A percentile compares a stretch with the other conserved stretches of the same genome.
Conservation (phyloP, 176 grass and related monocot species). For the Tuctoria greenei region DNA sequence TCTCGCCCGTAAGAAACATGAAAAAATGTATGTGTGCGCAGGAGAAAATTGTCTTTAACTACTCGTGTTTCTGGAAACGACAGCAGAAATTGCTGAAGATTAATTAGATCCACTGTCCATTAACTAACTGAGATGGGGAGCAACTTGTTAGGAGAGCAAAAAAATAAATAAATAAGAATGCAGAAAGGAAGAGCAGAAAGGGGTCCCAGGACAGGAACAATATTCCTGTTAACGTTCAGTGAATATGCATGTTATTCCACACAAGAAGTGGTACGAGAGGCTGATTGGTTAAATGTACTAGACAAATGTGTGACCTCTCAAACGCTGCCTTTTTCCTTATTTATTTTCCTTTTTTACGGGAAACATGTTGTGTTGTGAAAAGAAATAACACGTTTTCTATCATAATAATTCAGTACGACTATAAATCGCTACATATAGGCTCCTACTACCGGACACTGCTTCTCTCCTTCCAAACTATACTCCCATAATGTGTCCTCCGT, state of each 20-base stretch:
- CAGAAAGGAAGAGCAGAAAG: neutral
- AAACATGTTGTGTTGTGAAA: neutral
- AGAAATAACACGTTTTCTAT: neutral
- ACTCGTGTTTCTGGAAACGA: conserved; percentile 13
- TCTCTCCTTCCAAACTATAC: too few species aligned
- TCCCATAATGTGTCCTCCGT: too few species aligned
- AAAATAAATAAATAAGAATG: neutral
- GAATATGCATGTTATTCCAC: conserved; percentile 35
- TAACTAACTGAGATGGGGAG: too few species aligned
- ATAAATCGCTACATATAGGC: neutral
- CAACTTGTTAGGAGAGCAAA: neutral
- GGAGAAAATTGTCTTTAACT: neutral
- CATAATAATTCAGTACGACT: neutral
- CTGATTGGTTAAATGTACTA: neutral
- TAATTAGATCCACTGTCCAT: too few species aligned
- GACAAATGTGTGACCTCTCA: neutral
- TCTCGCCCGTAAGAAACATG: neutral
- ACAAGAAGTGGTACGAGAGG: neutral
- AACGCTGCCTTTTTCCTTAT: neutral
- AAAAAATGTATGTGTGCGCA: too few species aligned
- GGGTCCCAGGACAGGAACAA: conserved; percentile 4
- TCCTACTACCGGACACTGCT: too few species aligned
- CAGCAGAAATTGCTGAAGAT: too few species aligned
- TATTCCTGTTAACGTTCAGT: conserved; percentile 28
- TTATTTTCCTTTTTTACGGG: neutral